Evolutionary conservation across 345 rosid genomes (phyloP).

Genomic region (Syzygium aromaticum): DNA sequence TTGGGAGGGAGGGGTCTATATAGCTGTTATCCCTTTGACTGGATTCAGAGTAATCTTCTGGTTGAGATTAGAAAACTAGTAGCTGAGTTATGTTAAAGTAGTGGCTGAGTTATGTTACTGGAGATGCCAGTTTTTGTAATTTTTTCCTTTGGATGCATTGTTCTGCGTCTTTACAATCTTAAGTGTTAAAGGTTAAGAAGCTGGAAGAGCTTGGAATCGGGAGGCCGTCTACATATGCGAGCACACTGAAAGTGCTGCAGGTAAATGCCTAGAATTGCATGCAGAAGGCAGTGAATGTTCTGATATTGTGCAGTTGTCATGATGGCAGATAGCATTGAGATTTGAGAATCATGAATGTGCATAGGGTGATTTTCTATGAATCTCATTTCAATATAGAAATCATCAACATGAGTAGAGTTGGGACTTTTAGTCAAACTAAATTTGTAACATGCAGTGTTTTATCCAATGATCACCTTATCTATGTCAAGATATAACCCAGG

Average conservation of each 20-base stretch:
- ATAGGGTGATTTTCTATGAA: background rate
- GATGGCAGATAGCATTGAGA: background rate
- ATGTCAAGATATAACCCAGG: background rate
- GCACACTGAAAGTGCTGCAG: conserved; percentile 82
- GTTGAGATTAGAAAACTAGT: background rate
- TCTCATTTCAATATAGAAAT: background rate
- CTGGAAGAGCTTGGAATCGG: conserved; percentile 99
- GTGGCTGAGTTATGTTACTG: background rate
- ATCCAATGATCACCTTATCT: background rate
- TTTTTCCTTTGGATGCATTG: background rate
- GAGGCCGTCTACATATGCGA: conserved; percentile 95
- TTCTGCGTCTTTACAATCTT: background rate
- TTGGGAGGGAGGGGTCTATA: background rate
- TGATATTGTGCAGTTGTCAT: background rate
- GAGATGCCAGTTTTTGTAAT: background rate
- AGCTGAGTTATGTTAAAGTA: background rate
- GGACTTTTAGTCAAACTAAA: background rate
- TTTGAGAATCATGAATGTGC: background rate
- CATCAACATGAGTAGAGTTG: background rate
- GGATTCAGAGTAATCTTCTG: background rate
- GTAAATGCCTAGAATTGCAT: conserved; percentile 21
- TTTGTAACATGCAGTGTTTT: background rate
- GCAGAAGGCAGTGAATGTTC: background rate
- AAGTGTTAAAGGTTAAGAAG: conserved; percentile 62
- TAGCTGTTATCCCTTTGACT: background rate